Evolutionary conservation across 495 filamentous ascomycete genomes (phyloP), one percentile per base, ranked within the genome.

Genomic region (Penicillium alfredii): DNA sequence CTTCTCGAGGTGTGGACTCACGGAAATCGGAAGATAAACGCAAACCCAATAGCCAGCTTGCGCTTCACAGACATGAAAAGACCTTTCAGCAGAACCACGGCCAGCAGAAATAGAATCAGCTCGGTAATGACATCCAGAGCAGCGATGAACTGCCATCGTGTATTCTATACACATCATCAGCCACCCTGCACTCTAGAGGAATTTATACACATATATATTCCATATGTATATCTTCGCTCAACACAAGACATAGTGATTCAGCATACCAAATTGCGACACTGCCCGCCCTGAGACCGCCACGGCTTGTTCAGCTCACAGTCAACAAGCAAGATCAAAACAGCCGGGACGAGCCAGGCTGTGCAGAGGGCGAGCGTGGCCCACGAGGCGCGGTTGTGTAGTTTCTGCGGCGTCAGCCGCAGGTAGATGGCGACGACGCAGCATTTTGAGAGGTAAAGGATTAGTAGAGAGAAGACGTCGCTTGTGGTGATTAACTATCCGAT

Each of bases 11-110:
- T 7, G 4, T 1, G 4, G 4, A 45, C 63, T 49, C 48, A 72
- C 68, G 60, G 59, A 8, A 71, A 53, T 12, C 69, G 64, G 30
- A 71, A 64, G 9, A 58, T 44, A 41, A 72, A 74, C 1, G 71
- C 69, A 29, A 60, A 60, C 3, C 61, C 53, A 11, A 74, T 66
- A 8, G 61, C 53, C 1, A 60, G 15, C 39, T 72, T 74, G 32
- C 60, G 60, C 12, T 47, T 52, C 0, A 64, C 24, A 5, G 60
- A 46, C 49, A 69, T 61, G 33, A 67, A 61, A 0, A 71, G 47
- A 4, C 60, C 61, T 13, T 60, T 49, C 4, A 71, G 49, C n/a
- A 74, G 49, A 27, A 55, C 42, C 4, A 68, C 40, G 6, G 68
- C 53, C 7, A 68, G 45, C 1, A 50, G 26, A 40, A 71, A 66